A percentile compares a stretch with the other conserved stretches of the same genome.
Conservation (phyloP, 2,329 filamentous ascomycete genomes). For the Amesomyces nigricolor region DNA sequence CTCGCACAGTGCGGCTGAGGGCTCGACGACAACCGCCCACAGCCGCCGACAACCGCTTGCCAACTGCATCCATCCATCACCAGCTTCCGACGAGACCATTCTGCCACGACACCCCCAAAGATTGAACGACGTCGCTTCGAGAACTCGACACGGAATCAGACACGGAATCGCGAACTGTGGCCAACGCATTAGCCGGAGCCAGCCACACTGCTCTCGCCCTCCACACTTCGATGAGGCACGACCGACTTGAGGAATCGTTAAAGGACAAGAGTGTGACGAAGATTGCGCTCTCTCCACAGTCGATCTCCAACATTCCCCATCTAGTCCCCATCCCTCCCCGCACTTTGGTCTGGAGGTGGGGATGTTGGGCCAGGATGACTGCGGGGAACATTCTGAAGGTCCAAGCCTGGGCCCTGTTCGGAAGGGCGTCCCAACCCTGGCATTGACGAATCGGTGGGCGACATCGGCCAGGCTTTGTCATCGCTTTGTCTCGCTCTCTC, state of each 20-base stretch:
- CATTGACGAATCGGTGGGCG: conserved; percentile 21
- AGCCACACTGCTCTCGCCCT: background rate
- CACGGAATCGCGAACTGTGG: too few relatives aligned
- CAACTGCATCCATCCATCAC: too few relatives aligned
- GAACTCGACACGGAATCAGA: too few relatives aligned
- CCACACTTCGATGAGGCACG: background rate
- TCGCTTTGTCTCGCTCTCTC: background rate
- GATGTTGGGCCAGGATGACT: conserved; percentile 15
- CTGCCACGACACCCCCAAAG: too few relatives aligned
- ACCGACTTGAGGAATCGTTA: too few relatives aligned
- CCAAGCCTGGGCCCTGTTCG: background rate
- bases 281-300: conserved; percentile 1
- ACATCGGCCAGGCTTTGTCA: background rate
- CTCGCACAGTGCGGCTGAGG: too few relatives aligned
- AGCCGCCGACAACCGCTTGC: too few relatives aligned
- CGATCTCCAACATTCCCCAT: background rate
- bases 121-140: background rate
- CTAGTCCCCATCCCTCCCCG: conserved; percentile 8
- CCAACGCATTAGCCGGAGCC: too few relatives aligned
- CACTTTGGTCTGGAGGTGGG: conserved; percentile 14
- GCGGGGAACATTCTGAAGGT: conserved; percentile 8
- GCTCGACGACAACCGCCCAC: too few relatives aligned
- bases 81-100: too few relatives aligned
- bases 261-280: too few relatives aligned
- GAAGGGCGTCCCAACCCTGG: background rate